These are phyloP conservation scores for Pseudopediastrum boryanum DNA, from an alignment of 139 green algal genomes.

Conservation along the genomic window DNA sequence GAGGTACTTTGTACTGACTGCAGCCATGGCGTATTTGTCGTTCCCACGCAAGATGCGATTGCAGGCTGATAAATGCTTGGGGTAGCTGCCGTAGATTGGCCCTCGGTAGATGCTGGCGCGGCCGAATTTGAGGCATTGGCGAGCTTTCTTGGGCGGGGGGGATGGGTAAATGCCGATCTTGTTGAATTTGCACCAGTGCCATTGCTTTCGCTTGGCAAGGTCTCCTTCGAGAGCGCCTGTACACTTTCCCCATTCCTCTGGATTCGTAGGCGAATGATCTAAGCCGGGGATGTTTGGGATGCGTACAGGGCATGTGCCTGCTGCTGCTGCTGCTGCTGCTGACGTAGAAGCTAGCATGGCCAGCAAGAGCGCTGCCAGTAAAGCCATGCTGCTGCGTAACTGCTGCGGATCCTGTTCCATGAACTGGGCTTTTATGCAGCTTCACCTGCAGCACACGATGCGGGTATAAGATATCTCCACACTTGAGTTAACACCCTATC, in stretches of 20 bases:
- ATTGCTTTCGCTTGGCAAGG: neutral
- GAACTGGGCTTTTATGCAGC: too few species aligned
- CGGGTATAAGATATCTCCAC: too few species aligned
- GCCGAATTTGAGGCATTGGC: slow-evolving; percentile 43
- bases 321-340: too few species aligned
- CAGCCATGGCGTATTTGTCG: slow-evolving; percentile 12
- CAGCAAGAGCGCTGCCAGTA: too few species aligned
- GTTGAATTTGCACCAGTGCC: slow-evolving; percentile 36
- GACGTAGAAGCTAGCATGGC: too few species aligned
- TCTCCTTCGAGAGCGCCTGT: slow-evolving; percentile 25
- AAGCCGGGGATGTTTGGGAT: too few species aligned
- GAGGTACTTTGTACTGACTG: slow-evolving; percentile 41
- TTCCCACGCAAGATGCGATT: slow-evolving; percentile 22
- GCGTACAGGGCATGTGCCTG: too few species aligned
- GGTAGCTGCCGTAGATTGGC: slow-evolving; percentile 31
- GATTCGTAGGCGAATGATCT: too few species aligned
- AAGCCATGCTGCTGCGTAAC: too few species aligned
- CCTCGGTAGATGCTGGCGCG: slow-evolving; percentile 29
- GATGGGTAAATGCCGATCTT: slow-evolving; percentile 18
- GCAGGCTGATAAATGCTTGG: slow-evolving; percentile 23
- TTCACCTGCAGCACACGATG: too few species aligned
- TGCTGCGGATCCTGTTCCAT: too few species aligned
- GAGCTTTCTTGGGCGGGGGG: neutral
- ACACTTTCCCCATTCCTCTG: slow-evolving; percentile 30
- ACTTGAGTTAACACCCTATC: too few species aligned